These are phyloP conservation scores for Trypanosoma melophagium DNA, from an alignment of 208 protist genomes.

Conservation along the genomic window DNA sequence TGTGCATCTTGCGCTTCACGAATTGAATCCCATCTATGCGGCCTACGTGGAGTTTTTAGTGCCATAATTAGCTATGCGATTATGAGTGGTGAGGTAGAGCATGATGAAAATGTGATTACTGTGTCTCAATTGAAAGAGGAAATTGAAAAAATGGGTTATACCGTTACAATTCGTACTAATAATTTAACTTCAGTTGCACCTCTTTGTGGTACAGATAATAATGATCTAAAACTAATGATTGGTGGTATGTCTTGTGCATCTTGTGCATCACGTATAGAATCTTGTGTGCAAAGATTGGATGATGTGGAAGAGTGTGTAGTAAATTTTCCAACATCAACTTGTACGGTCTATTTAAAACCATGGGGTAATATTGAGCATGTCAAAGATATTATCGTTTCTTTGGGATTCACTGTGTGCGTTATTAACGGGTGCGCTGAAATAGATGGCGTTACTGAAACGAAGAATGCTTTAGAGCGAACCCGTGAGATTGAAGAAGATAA, in stretches of 20 bases:
- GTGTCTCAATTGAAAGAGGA: no score
- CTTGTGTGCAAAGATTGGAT: conserved; percentile 30
- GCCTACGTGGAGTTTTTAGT: no score
- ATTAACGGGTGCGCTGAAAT: background rate
- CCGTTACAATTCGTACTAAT: no score
- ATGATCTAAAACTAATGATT: no score
- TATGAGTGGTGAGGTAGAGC: no score
- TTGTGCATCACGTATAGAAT: conserved; percentile 89
- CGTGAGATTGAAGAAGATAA: conserved; percentile 62
- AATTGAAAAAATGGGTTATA: no score
- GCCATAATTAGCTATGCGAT: no score
- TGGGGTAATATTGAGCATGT: background rate
- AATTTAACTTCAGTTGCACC: no score
- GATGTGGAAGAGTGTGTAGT: conserved; percentile 59
- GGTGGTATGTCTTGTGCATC: conserved; percentile 94
- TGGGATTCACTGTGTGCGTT: conserved; percentile 19
- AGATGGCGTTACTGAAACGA: conserved; percentile 27
- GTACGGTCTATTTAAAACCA: conserved; percentile 4
- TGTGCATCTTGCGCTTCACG: no score
- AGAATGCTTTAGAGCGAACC: conserved; percentile 58
- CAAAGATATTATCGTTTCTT: conserved; percentile 11
- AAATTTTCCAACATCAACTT: conserved; percentile 74
- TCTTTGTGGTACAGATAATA: no score
- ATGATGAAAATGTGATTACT: no score
- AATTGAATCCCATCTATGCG: no score